Conservation (phyloP, 2,329 filamentous ascomycete species). For the Aspergillus bombycis region DNA sequence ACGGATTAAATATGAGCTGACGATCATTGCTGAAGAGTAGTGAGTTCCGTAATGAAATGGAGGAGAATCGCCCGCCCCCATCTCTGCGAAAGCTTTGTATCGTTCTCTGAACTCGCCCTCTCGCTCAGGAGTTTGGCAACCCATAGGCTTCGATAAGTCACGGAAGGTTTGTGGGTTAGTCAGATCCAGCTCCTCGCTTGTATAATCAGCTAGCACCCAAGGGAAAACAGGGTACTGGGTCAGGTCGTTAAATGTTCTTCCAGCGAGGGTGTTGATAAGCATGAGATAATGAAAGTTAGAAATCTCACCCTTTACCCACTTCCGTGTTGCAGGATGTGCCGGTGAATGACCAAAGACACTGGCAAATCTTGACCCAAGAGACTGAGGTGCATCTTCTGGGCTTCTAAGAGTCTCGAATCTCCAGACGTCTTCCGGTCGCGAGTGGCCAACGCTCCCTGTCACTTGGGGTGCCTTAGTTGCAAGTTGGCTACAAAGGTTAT, state of each 20-base stretch:
- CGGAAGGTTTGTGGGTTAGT: slow-evolving; percentile 82
- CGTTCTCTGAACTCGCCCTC: slow-evolving; percentile 80
- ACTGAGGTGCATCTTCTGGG: slow-evolving; percentile 64
- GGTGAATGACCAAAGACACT: slow-evolving; percentile 85
- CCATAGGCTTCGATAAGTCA: slow-evolving; percentile 94
- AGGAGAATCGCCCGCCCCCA: slow-evolving; percentile 73
- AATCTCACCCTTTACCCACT: slow-evolving; percentile 91
- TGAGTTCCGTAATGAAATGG: slow-evolving; percentile 98
- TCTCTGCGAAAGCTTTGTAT: slow-evolving; percentile 86
- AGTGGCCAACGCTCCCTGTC: slow-evolving; percentile 67
- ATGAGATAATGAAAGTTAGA: slow-evolving; percentile 99
- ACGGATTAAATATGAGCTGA: slow-evolving; percentile 92
- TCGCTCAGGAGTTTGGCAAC: slow-evolving; percentile 77
- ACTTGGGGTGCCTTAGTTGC: slow-evolving; percentile 79
- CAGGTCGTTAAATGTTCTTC: slow-evolving; percentile 94
- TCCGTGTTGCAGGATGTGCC: slow-evolving; percentile 81
- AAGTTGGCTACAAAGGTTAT: slow-evolving; percentile 79
- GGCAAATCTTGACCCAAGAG: slow-evolving; percentile 84
- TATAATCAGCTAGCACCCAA: slow-evolving; percentile 95
- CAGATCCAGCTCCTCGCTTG: slow-evolving; percentile 87
- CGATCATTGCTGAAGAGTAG: slow-evolving; percentile 98
- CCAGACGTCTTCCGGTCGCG: slow-evolving; percentile 87
- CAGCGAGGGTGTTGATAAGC: slow-evolving; percentile 97
- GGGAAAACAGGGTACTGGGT: slow-evolving; percentile 98
- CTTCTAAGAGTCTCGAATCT: slow-evolving; percentile 81